Percentiles rank a stretch among this genome's conserved stretches.
phyloP scores from a whole-genome alignment of 169 alveolate genomes.

The Plasmodium gaboni region DNA sequence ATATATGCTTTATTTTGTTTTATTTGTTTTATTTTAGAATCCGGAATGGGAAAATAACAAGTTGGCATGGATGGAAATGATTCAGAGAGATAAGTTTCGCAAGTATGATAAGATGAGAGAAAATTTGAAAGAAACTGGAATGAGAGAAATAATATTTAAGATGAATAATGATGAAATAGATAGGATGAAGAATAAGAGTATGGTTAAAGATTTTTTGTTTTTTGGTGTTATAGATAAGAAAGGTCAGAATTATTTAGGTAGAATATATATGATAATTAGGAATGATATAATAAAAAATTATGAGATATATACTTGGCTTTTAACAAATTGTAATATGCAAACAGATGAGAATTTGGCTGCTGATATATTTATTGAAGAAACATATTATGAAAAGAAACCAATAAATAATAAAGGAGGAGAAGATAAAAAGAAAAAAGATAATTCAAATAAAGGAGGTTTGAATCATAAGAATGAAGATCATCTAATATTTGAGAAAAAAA shows the following conservation, averaged over 20 bases:
- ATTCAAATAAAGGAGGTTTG: neutral
- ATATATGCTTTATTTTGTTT: neutral
- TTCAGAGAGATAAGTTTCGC: conserved; percentile 81
- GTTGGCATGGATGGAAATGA: conserved; percentile 78
- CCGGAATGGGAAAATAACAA: conserved; percentile 77
- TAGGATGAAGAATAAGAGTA: conserved; percentile 70
- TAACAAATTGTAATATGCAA: conserved; percentile 69
- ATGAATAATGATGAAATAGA: conserved; percentile 66
- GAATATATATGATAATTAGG: conserved; percentile 80
- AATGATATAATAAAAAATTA: conserved; percentile 68
- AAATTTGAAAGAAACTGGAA: conserved; percentile 67
- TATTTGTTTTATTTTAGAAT: conserved; percentile 61
- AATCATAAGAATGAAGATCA: neutral
- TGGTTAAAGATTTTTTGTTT: conserved; percentile 74
- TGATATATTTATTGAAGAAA: conserved; percentile 53
- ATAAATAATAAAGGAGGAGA: conserved; percentile 16
- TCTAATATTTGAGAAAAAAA: conserved; percentile 37
- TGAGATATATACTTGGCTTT: conserved; percentile 66
- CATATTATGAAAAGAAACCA: conserved; percentile 36
- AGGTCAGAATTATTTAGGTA: conserved; percentile 83
- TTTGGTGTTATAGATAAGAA: conserved; percentile 78
- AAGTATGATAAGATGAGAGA: conserved; percentile 75
- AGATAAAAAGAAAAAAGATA: conserved; percentile 24
- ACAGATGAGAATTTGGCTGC: conserved; percentile 65
- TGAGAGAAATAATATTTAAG: conserved; percentile 68